Evolutionary conservation across 352 stramenopile species (phyloP), one percentile per base, ranked within the genome.

Genomic region (Pythium chondricola): DNA sequence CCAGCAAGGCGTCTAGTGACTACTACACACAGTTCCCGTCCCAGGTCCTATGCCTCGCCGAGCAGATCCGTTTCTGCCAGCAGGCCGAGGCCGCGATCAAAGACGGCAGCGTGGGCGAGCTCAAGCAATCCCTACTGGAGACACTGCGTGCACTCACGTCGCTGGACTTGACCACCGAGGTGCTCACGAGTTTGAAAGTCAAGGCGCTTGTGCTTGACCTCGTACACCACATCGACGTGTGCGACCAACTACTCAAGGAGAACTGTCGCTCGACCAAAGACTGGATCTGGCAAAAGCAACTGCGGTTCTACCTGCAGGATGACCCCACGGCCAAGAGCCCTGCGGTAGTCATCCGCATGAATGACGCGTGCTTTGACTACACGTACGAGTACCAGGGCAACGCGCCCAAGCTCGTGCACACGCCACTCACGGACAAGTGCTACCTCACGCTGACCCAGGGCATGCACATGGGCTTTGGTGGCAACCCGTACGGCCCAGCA

Each of bases 191-290:
- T 51, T 71, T 98, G 33, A 98, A 98, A 47, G 79, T 96, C 13
- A 98, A 98, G 58, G 85, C 83, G 4, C 75, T 98, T 6, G 86
- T 98, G 32, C 63, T 98, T 7, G 94, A 98, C 40, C 65, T 98
- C 3, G 85, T 98, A n/a, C 94, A 98, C 36, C 85, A 97, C 49
- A 95, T 97, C 29, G 93, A 98, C 49, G 85, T 98, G 0, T 93
- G 94, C 35, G 86, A 97, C 33, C 86, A 98, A 39, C 56, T 98
- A 1, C 44, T 85, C 2, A 43, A 29, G 3, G 75, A 60, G 2
- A 81, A 79, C 55, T 88, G 82, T 33, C 63, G 68, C 11, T 75
- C 58, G 4, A 48, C 65, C 27, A 56, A 63, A 25, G 69, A 91
- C 40, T 96, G 85, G 85, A 63, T 67, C 33, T 96, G 85, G 85